Base-by-base conservation (phyloP, 495 filamentous ascomycete genomes). In the Annulohypoxylon stygium region DNA sequence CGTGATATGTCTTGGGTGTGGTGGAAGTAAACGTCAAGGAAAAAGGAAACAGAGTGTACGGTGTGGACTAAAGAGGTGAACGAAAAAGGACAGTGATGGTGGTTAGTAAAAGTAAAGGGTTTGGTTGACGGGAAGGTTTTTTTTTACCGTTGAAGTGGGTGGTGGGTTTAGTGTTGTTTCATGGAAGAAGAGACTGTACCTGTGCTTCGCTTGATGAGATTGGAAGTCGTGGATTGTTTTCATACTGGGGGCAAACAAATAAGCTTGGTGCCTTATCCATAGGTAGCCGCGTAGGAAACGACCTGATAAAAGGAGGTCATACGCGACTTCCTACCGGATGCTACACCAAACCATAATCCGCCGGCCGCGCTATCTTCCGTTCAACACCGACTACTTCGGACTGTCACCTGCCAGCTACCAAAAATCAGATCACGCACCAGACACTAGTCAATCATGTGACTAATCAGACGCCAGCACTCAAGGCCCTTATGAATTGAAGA, bases 151-250 rank as follows among this genome's bases (percentile, higher is more conserved):
- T 18, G 50, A 43, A 39, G n/a, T 41, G 41, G 9, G 48, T 26
- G 7, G 54, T 41, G 43, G 34, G 41, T 20, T 34, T 74, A 66
- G 66, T 70, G 61, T 51, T 51, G 71, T 74, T 74, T 74, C 55
- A 70, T 43, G 34, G 47, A 34, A 23, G 30, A 57, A 53, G 9
- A 62, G n/a, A 23, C 16, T 23, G 57, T 48, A 41, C 39, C 23
- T 64, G 41, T 53, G 34, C 23, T 60, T 63, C 51, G 25, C 12
- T 36, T 68, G 26, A 62, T 64, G 16, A 66, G 48, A 45, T 62
- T 63, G 61, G 68, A 65, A 65, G 53, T 57, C 45, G 37, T 65
- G 47, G 68, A 61, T 71, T 71, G 63, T 63, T 61, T 64, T 61
- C 63, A 50, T 62, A 34, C 25, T 18, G 41, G 51, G 16, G 16